These are phyloP conservation scores for Beta lomatogona DNA, from an alignment of 179 eudicot species.

Conservation along the genomic window DNA sequence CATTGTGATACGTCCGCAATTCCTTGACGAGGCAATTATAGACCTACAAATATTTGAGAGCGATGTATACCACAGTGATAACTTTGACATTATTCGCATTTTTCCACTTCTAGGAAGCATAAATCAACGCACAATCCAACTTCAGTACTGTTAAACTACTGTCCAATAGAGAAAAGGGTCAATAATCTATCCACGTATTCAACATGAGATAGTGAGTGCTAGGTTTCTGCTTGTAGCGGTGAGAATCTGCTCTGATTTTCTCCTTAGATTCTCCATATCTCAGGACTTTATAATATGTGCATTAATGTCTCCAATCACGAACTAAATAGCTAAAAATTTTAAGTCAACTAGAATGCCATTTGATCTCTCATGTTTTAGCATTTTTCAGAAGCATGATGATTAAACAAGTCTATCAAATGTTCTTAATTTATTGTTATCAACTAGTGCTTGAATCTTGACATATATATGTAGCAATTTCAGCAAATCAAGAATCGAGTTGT, in stretches of 20 bases:
- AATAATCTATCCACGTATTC: not conserved
- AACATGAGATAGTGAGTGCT: not conserved
- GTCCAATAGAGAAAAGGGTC: not conserved
- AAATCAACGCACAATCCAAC: not conserved
- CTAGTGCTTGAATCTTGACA: no score
- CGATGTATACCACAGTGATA: not conserved
- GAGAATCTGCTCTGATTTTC: conserved; percentile 5
- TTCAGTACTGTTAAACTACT: not conserved
- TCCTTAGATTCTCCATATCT: conserved; percentile 20
- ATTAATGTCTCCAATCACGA: not conserved
- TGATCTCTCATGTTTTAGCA: not conserved
- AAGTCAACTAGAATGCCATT: conserved; percentile 1
- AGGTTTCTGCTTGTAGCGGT: not conserved
- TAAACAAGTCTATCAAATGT: no score
- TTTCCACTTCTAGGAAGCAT: not conserved
- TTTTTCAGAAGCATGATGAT: no score
- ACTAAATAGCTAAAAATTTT: not conserved
- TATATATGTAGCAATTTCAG: no score
- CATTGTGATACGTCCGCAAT: no score
- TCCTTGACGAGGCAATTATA: no score
- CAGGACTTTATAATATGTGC: conserved; percentile 1
- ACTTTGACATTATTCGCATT: not conserved
- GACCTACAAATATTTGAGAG: not conserved
- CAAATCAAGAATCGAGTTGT: no score
- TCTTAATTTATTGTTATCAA: no score